Evolutionary conservation across 345 rosid species (phyloP).

Genomic region (Anastatica hierochuntica): DNA sequence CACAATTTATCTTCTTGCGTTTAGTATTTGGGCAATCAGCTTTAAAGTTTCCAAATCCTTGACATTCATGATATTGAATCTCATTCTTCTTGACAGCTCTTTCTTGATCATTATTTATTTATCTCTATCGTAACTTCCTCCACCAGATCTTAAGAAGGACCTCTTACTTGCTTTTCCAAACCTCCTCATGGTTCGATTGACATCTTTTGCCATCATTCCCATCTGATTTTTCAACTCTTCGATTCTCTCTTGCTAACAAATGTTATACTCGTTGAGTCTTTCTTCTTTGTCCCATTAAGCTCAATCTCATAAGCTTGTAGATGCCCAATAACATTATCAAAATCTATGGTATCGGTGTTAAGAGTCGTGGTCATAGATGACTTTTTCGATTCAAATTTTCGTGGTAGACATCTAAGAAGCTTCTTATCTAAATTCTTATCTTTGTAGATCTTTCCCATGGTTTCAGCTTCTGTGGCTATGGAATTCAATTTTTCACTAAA

Average conservation of each 20-base stretch:
- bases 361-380: background rate
- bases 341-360: background rate
- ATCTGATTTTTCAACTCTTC: background rate
- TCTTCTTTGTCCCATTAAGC: background rate
- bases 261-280: background rate
- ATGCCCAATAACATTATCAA: background rate
- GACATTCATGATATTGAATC: background rate
- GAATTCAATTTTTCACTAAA: background rate
- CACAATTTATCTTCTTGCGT: background rate
- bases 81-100: background rate
- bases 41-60: too few relatives aligned
- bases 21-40: background rate
- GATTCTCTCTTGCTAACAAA: background rate
- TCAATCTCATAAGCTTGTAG: background rate
- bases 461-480: background rate
- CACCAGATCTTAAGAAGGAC: background rate
- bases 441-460: background rate
- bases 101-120: background rate
- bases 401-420: background rate
- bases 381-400: background rate
- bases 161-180: too few relatives aligned
- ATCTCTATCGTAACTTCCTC: too few relatives aligned
- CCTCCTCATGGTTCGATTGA: too few relatives aligned
- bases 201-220: too few relatives aligned
- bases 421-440: background rate